Conservation (phyloP, 805 yeast species). For the Teunomyces barrocoloradensis region DNA sequence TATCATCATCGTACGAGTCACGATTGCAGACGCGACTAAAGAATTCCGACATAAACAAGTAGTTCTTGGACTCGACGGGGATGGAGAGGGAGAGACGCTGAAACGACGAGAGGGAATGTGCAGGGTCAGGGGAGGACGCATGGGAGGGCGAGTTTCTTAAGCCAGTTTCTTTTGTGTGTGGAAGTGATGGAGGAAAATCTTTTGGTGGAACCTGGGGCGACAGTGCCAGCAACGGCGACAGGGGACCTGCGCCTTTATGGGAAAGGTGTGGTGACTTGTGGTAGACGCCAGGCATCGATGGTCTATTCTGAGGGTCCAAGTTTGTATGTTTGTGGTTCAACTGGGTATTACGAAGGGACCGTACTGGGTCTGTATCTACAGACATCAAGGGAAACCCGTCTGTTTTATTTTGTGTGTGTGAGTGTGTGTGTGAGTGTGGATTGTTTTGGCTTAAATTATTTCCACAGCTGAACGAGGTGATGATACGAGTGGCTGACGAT, state of each 20-base stretch:
- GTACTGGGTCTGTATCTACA: conserved; percentile 1
- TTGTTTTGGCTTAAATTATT: neutral
- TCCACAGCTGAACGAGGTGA: no score
- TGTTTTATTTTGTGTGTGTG: neutral
- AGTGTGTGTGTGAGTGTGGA: neutral
- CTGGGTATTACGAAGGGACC: neutral
- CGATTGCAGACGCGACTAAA: conserved; percentile 24
- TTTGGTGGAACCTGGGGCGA: neutral
- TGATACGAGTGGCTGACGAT: neutral
- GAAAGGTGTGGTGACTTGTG: conserved; percentile 1
- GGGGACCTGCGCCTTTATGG: neutral
- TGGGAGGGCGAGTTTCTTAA: neutral
- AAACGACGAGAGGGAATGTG: conserved; percentile 8
- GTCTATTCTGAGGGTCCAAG: neutral
- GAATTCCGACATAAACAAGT: conserved; percentile 24
- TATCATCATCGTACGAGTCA: neutral
- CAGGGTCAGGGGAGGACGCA: neutral
- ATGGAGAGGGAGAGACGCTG: conserved; percentile 25
- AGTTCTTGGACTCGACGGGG: conserved; percentile 25
- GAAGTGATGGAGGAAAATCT: neutral
- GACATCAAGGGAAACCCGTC: neutral
- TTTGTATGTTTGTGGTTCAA: neutral
- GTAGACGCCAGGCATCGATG: neutral
- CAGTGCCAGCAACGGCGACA: neutral
- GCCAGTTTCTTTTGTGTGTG: neutral